Percentiles rank a stretch among this genome's conserved stretches.
Evolutionary conservation across 108 stramenopile species (phyloP).

Genomic region (Discostella pseudostelligera): DNA sequence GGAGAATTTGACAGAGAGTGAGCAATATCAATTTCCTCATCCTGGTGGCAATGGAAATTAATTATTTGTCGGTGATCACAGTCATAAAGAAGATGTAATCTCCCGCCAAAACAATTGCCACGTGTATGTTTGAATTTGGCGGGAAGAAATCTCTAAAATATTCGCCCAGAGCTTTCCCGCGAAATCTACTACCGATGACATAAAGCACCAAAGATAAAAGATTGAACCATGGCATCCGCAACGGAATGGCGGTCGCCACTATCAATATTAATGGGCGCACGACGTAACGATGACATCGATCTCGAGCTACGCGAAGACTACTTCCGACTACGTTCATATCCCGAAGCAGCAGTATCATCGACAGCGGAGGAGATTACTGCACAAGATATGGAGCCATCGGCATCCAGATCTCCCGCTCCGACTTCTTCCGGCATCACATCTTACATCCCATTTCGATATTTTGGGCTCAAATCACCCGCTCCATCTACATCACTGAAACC

Average conservation of each 20-base stretch:
- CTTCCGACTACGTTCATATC: neutral
- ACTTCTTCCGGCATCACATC: neutral
- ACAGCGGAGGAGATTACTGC: neutral
- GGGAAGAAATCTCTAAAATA: too few relatives aligned
- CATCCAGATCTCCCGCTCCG: neutral
- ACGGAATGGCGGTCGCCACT: slow-evolving; percentile 15
- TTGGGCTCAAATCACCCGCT: slow-evolving; percentile 9
- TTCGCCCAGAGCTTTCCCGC: too few relatives aligned
- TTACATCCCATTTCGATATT: slow-evolving; percentile 29
- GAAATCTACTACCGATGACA: too few relatives aligned
- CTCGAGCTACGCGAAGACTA: slow-evolving; percentile 27
- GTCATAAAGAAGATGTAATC: too few relatives aligned
- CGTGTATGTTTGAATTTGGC: too few relatives aligned
- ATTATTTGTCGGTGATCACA: too few relatives aligned
- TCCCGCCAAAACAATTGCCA: too few relatives aligned
- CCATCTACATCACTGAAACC: slow-evolving; percentile 3
- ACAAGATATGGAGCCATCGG: neutral
- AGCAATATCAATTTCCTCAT: too few relatives aligned
- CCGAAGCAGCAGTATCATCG: neutral
- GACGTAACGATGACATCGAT: slow-evolving; percentile 30
- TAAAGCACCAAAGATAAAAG: neutral
- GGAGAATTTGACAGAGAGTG: too few relatives aligned
- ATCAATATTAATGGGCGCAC: slow-evolving; percentile 37
- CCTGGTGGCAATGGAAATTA: too few relatives aligned
- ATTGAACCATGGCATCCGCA: slow-evolving; percentile 19